Evolutionary conservation across 129 eudicot genomes (phyloP).

Genomic region (Lactuca sativa): DNA sequence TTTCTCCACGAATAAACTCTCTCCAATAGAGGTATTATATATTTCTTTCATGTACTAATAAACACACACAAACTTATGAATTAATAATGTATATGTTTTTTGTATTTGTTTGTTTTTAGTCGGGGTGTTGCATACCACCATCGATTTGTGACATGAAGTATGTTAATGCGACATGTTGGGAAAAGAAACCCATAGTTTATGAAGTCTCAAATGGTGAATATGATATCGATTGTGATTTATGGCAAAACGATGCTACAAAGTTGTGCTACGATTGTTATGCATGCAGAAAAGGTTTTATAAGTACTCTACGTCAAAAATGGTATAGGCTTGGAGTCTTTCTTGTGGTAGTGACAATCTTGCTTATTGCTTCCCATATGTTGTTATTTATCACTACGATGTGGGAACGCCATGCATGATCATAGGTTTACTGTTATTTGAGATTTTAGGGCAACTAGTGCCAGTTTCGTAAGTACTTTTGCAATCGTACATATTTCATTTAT

Average conservation of each 20-base stretch:
- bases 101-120: constrained; percentile 14
- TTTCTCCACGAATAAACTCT: constrained; percentile 26
- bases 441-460: neutral
- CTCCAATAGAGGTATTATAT: constrained; percentile 44
- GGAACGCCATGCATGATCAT: constrained; percentile 18
- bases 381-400: constrained; percentile 33
- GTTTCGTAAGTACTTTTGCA: neutral
- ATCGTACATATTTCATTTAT: constrained; percentile 2
- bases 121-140: constrained; percentile 62
- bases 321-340: constrained; percentile 39
- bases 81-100: neutral
- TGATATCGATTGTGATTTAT: constrained; percentile 40
- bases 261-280: constrained; percentile 45
- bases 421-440: constrained; percentile 1
- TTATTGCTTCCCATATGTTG: constrained; percentile 33
- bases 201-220: constrained; percentile 2
- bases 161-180: constrained; percentile 44
- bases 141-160: constrained; percentile 43
- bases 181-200: constrained; percentile 1
- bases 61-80: neutral
- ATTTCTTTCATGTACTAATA: neutral
- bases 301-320: constrained; percentile 40
- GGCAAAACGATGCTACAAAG: constrained; percentile 37
- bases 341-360: constrained; percentile 32
- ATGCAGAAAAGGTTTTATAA: constrained; percentile 45